These are phyloP conservation scores for Eudorina sp. DNA, from an alignment of 139 green algal genomes.

Conservation along the genomic window DNA sequence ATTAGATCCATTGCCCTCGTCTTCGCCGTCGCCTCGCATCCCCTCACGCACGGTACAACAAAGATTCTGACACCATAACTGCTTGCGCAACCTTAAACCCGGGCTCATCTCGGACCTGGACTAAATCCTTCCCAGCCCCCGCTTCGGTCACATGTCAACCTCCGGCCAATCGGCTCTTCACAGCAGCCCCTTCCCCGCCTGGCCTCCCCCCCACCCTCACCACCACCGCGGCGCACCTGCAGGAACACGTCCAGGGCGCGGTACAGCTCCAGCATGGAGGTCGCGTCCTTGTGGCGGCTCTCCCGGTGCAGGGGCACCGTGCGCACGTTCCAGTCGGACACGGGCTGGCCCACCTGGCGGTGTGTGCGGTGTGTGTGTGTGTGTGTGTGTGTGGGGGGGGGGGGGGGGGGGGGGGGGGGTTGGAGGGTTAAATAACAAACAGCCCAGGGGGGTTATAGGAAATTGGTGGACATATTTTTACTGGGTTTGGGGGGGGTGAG, in stretches of 20 bases:
- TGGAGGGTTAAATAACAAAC: background rate
- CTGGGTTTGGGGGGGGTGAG: no score
- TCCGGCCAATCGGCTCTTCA: no score
- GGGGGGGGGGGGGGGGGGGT: background rate
- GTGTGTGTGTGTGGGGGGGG: background rate
- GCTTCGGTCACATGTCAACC: no score
- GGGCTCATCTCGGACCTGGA: no score
- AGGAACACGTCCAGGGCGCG: conserved; percentile 65
- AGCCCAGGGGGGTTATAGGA: background rate
- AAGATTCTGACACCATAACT: no score
- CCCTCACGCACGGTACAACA: no score
- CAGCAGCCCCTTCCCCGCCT: background rate
- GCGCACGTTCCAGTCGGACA: conserved; percentile 67
- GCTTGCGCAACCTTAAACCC: no score
- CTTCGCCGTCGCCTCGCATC: no score
- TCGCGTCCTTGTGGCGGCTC: conserved; percentile 62
- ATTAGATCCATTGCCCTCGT: no score
- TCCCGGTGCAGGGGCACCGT: conserved; percentile 56
- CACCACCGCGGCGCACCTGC: conserved; percentile 8
- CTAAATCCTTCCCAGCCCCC: no score
- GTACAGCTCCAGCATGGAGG: conserved; percentile 65
- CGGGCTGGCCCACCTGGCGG: conserved; percentile 51
- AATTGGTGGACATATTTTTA: no score
- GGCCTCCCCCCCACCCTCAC: background rate
- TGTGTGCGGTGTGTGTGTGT: background rate